phyloP scores from a whole-genome alignment of 257 asterid genomes.

The Nicotiana sylvestris region DNA sequence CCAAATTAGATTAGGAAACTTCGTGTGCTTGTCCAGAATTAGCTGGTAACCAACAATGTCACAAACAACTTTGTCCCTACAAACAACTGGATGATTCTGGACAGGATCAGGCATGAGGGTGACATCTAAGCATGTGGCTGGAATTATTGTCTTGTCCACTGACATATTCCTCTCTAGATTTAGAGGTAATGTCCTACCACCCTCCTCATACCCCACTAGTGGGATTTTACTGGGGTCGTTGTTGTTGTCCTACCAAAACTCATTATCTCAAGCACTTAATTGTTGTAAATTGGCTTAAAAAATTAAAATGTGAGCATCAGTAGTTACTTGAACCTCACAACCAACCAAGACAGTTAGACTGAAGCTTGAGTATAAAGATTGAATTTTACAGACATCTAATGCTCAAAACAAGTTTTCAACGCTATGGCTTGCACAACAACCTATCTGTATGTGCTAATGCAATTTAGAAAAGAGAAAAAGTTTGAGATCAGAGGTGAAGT shows the following conservation, averaged over 20 bases:
- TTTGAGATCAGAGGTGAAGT: background rate
- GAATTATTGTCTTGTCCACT: background rate
- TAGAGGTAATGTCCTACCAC: background rate
- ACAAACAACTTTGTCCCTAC: background rate
- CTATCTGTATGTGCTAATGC: background rate
- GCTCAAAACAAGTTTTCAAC: background rate
- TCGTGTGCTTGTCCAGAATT: background rate
- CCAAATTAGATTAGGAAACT: background rate
- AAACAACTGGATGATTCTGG: constrained; percentile 11
- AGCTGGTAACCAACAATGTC: background rate
- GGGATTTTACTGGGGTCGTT: too few species aligned
- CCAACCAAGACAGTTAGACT: background rate
- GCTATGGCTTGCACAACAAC: background rate
- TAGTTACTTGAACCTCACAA: background rate
- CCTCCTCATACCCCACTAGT: too few species aligned
- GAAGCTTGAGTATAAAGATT: background rate
- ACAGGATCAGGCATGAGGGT: constrained; percentile 3
- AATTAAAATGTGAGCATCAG: background rate
- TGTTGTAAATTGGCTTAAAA: background rate
- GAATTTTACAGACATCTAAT: background rate
- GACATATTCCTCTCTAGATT: background rate
- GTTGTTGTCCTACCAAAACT: background rate
- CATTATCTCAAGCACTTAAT: background rate
- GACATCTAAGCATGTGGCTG: background rate
- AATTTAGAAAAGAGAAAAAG: background rate